Conservation (phyloP, 352 stramenopile genomes). For the Pilasporangium apinafurcum region DNA sequence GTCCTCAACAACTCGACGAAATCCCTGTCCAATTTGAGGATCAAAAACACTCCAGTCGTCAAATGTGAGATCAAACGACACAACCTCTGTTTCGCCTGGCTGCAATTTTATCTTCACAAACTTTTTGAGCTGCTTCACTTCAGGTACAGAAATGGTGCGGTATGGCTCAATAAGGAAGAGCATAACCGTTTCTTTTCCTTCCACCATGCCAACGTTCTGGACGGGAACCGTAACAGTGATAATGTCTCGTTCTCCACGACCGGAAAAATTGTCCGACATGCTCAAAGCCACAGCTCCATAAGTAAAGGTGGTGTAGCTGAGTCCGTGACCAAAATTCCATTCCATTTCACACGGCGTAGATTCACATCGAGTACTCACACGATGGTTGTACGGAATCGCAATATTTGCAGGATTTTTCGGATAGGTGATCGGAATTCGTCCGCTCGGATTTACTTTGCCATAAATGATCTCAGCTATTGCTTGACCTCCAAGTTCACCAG, state of each 20-base stretch:
- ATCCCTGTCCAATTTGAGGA: constrained; percentile 53
- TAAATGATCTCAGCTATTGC: constrained; percentile 81
- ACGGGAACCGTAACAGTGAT: constrained; percentile 54
- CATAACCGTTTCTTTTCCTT: constrained; percentile 71
- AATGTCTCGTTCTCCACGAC: constrained; percentile 14
- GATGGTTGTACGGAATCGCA: constrained; percentile 75
- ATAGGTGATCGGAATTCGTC: constrained; percentile 78
- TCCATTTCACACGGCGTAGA: constrained; percentile 42
- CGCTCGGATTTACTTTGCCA: constrained; percentile 76
- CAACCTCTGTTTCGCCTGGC: constrained; percentile 25
- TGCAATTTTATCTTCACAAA: constrained; percentile 69
- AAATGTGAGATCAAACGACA: constrained; percentile 36
- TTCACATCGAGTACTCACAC: constrained; percentile 42
- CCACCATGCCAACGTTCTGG: constrained; percentile 48
- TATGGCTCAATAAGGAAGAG: constrained; percentile 71
- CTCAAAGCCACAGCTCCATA: constrained; percentile 41
- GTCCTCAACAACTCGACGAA: constrained; percentile 55
- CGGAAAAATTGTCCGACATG: constrained; percentile 11
- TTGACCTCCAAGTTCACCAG: constrained; percentile 69
- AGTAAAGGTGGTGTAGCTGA: constrained; percentile 67
- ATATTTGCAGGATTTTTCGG: constrained; percentile 57
- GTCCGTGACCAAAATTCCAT: constrained; percentile 57
- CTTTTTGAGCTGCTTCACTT: constrained; percentile 77
- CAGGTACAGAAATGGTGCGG: constrained; percentile 51
- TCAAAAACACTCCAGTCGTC: constrained; percentile 60